Evolutionary conservation across 371 early-diverging fungal species (phyloP).

Genomic region (Rhizopus delemar): DNA sequence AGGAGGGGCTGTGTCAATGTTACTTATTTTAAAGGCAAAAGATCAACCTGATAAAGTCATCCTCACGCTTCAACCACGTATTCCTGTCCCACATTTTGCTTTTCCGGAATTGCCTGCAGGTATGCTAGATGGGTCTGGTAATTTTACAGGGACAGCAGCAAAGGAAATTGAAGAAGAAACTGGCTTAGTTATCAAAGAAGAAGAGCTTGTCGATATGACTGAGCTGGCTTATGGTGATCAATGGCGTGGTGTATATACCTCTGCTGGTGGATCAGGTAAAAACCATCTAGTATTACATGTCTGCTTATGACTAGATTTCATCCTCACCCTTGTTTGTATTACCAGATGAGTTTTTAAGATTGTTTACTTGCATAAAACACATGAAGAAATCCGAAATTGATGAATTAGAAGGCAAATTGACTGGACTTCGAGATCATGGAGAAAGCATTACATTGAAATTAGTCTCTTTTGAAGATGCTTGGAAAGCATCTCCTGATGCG

Average conservation of each 20-base stretch:
- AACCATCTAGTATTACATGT: neutral
- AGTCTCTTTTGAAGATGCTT: slow-evolving; percentile 65
- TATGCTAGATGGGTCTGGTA: slow-evolving; percentile 80
- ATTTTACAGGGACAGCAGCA: slow-evolving; percentile 73
- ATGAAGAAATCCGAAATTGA: slow-evolving; percentile 55
- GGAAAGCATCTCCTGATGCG: slow-evolving; percentile 69
- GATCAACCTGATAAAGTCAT: slow-evolving; percentile 51
- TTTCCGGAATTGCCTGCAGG: slow-evolving; percentile 85
- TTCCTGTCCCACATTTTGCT: slow-evolving; percentile 63
- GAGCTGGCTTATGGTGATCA: slow-evolving; percentile 52
- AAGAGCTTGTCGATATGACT: slow-evolving; percentile 72
- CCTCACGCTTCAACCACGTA: slow-evolving; percentile 75
- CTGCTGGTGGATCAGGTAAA: slow-evolving; percentile 73
- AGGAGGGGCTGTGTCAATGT: slow-evolving; percentile 75
- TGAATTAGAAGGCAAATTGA: slow-evolving; percentile 63
- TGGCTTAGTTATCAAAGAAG: slow-evolving; percentile 61
- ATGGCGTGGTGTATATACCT: slow-evolving; percentile 71
- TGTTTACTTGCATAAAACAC: slow-evolving; percentile 69
- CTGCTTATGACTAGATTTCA: neutral
- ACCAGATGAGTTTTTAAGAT: slow-evolving; percentile 73
- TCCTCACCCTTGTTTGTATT: slow-evolving; percentile 2
- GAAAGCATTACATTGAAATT: slow-evolving; percentile 75
- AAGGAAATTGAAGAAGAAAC: slow-evolving; percentile 68
- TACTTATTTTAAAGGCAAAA: slow-evolving; percentile 61
- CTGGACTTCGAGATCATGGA: slow-evolving; percentile 76